Evolutionary conservation across 345 rosid genomes (phyloP).

Genomic region (Excoecaria cochinchinensis): DNA sequence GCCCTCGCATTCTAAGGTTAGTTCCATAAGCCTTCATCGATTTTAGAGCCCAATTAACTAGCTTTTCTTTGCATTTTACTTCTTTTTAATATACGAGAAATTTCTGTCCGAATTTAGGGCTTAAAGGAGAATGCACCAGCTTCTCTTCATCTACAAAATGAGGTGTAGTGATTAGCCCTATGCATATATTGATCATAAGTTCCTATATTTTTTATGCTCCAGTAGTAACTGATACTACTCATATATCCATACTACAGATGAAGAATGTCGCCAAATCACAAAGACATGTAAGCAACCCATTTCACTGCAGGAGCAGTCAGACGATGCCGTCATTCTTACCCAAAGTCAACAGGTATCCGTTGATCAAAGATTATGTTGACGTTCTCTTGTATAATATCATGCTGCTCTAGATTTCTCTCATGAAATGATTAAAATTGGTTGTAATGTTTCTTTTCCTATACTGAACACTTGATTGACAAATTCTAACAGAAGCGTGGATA

Average conservation of each 20-base stretch:
- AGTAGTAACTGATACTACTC: background rate
- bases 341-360: conserved; percentile 28
- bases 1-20: conserved; percentile 29
- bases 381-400: too few species aligned
- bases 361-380: background rate
- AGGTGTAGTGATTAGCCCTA: conserved; percentile 30
- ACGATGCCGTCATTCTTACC: conserved; percentile 17
- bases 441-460: background rate
- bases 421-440: background rate
- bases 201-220: background rate
- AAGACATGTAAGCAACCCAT: conserved; percentile 21
- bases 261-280: conserved; percentile 15
- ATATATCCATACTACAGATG: conserved; percentile 19
- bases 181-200: background rate
- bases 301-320: conserved; percentile 28
- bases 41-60: background rate
- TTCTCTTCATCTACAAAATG: conserved; percentile 14
- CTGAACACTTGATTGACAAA: background rate
- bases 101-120: conserved; percentile 31
- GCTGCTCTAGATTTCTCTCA: too few species aligned
- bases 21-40: conserved; percentile 9
- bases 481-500: conserved; percentile 29
- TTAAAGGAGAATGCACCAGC: conserved; percentile 41
- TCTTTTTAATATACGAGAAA: conserved; percentile 4
- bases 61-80: background rate